Evolutionary conservation across 2,329 filamentous ascomycete genomes (phyloP).

Genomic region (Talaromyces pinophilus): DNA sequence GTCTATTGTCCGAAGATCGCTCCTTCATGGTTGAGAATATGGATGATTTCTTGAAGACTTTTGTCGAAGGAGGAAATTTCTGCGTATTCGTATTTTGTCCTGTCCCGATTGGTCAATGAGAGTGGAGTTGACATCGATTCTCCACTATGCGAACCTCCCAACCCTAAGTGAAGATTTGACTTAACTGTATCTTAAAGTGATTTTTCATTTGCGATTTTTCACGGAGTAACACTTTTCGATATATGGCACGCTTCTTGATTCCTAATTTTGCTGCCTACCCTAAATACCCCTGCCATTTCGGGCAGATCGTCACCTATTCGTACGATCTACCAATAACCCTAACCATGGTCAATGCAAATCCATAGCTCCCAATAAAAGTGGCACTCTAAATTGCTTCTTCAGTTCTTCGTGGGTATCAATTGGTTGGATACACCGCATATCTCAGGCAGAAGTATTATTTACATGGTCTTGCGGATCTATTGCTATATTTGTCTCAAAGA

Average conservation of each 20-base stretch:
- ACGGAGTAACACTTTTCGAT: neutral
- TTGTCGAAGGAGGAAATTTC: neutral
- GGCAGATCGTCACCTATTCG: neutral
- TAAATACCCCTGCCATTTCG: neutral
- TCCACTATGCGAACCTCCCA: neutral
- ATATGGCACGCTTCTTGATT: neutral
- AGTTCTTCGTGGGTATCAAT: neutral
- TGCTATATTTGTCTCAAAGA: neutral
- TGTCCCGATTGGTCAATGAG: neutral
- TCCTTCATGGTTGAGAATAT: neutral
- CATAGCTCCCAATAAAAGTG: neutral
- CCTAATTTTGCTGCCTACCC: neutral
- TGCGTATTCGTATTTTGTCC: slow-evolving; percentile 24
- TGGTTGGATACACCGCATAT: neutral
- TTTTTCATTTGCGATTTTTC: neutral
- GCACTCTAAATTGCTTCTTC: neutral
- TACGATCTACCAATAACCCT: neutral
- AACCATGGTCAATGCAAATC: neutral
- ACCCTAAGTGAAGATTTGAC: neutral
- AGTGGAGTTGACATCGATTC: neutral
- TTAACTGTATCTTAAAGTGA: neutral
- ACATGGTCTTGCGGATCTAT: neutral
- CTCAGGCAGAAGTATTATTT: neutral
- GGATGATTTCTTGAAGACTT: neutral
- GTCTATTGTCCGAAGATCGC: neutral